These are phyloP conservation scores for Coemansia sp. DNA, from an alignment of 192 early-diverging fungal genomes.

Conservation along the genomic window DNA sequence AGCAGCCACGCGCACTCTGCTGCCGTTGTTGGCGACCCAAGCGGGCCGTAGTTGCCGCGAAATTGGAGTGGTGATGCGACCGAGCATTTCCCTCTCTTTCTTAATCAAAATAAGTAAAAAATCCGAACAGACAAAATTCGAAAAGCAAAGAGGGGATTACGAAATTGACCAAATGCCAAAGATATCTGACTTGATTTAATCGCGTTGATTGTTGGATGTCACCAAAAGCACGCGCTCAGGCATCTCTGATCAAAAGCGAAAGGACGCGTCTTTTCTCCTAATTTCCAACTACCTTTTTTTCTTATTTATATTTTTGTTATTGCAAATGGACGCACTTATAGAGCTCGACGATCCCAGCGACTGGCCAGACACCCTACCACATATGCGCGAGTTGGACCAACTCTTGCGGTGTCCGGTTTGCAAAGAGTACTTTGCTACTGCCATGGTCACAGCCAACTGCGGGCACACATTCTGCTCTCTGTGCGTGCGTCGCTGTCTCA, in stretches of 20 bases:
- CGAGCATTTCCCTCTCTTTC: slow-evolving; percentile 25
- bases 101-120: neutral
- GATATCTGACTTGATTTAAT: neutral
- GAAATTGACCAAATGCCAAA: too few species aligned
- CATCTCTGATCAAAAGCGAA: neutral
- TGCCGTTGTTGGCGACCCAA: neutral
- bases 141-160: too few species aligned
- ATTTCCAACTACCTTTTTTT: neutral
- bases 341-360: slow-evolving; percentile 73
- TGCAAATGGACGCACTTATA: slow-evolving; percentile 12
- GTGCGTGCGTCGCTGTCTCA: slow-evolving; percentile 68
- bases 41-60: slow-evolving; percentile 22
- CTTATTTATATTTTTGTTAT: neutral
- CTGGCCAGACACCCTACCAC: slow-evolving; percentile 55
- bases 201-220: neutral
- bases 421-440: slow-evolving; percentile 68
- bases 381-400: slow-evolving; percentile 65
- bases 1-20: slow-evolving; percentile 3
- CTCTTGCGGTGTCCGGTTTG: slow-evolving; percentile 76
- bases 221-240: neutral
- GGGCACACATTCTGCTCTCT: slow-evolving; percentile 78
- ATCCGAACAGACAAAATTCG: neutral
- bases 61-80: slow-evolving; percentile 37
- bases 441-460: slow-evolving; percentile 65
- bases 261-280: neutral